These are phyloP conservation scores for Citrus trifoliata DNA, from an alignment of 345 rosid species.

Conservation along the genomic window DNA sequence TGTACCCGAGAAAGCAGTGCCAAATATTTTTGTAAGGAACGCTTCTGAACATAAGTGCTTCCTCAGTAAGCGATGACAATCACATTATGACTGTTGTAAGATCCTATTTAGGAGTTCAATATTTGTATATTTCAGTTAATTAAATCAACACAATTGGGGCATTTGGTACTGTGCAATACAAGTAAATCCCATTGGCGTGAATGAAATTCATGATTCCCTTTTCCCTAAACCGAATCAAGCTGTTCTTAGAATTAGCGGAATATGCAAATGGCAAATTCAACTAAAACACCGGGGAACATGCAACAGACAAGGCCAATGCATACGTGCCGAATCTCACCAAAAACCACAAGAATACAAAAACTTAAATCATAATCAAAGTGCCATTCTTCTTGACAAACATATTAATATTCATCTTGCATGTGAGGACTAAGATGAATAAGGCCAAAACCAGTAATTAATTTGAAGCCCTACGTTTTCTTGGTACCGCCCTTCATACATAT, in stretches of 20 bases:
- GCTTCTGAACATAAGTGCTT: background rate
- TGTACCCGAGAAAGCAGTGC: background rate
- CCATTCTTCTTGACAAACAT: conserved; percentile 3
- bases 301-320: conserved; percentile 21
- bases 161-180: background rate
- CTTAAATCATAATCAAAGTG: conserved; percentile 9
- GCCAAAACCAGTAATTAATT: background rate
- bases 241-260: background rate
- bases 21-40: background rate
- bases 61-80: background rate
- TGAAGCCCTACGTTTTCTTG: background rate
- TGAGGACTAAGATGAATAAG: background rate
- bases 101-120: background rate
- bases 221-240: background rate
- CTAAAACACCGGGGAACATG: conserved; percentile 23
- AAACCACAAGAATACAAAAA: conserved; percentile 9
- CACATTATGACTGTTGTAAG: background rate
- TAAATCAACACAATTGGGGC: background rate
- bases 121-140: background rate
- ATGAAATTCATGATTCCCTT: background rate
- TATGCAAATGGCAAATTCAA: conserved; percentile 1
- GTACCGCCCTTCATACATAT: background rate
- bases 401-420: conserved; percentile 13
- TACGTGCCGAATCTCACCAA: conserved; percentile 18
- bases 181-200: background rate